These are phyloP conservation scores for Neobulgaria alba DNA, from an alignment of 2,329 filamentous ascomycete species.

Conservation along the genomic window DNA sequence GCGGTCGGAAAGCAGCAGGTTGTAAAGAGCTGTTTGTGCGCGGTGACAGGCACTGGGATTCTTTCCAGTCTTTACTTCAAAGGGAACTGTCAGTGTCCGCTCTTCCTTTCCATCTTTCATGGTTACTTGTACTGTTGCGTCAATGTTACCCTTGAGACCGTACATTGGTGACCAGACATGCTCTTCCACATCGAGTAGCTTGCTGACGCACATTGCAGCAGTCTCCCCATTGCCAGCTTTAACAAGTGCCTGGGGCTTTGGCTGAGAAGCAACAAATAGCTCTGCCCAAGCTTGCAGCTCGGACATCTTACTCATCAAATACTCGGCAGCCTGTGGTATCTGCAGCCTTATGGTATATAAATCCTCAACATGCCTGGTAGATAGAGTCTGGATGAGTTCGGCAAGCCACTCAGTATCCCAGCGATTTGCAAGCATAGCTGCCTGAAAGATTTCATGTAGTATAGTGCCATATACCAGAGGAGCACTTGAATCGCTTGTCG, in stretches of 20 bases:
- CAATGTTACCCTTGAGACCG: constrained; percentile 93
- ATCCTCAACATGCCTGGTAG: constrained; percentile 77
- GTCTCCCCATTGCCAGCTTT: constrained; percentile 71
- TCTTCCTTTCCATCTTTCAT: constrained; percentile 62
- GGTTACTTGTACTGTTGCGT: constrained; percentile 85
- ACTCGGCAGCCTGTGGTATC: constrained; percentile 62
- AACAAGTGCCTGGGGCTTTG: constrained; percentile 63
- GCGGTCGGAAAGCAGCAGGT: constrained; percentile 81
- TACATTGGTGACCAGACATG: constrained; percentile 98
- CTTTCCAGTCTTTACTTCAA: constrained; percentile 92
- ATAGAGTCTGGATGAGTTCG: constrained; percentile 56
- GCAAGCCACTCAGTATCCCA: constrained; percentile 68
- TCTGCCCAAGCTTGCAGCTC: constrained; percentile 78
- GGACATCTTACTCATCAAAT: constrained; percentile 74
- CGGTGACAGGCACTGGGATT: constrained; percentile 75
- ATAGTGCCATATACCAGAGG: constrained; percentile 88
- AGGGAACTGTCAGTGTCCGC: constrained; percentile 73
- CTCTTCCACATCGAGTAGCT: constrained; percentile 92
- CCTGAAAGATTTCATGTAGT: constrained; percentile 91
- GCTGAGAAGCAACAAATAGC: constrained; percentile 64
- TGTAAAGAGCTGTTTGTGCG: constrained; percentile 92
- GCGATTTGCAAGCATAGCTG: constrained; percentile 71
- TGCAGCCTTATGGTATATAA: constrained; percentile 80
- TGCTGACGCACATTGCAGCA: constrained; percentile 77
- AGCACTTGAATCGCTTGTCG: constrained; percentile 69